Evolutionary conservation across 2,329 filamentous ascomycete species (phyloP), one percentile per base, ranked within the genome.

Genomic region (Aspergillus vadensis): DNA sequence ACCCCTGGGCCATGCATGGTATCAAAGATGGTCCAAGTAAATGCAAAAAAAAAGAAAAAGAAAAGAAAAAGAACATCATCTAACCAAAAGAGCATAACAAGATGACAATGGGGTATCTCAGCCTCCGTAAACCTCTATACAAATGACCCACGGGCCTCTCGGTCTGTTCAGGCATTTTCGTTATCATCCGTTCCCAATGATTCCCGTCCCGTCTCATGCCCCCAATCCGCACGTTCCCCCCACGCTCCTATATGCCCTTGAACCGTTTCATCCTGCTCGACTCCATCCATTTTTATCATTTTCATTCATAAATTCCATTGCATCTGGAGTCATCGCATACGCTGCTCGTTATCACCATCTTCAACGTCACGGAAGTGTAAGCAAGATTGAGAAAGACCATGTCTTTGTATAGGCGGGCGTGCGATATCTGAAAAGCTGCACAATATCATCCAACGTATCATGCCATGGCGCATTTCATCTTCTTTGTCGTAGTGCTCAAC

Each of bases 51-150:
- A 15, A 21, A n/a, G 21, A 27, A 53, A 53, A 36, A 25, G 23
- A 25, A 25, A 25, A 23, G 21, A 23, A 23, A 27, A 27, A 36
- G 25, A 32, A 39, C 3, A 53, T 41, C 47, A 50, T 64, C 53
- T 63, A 61, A 36, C 51, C 60, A 62, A 58, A 47, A 36, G 62
- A 60, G 55, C 47, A 60, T 21, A 56, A 51, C 60, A 30, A 43
- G 52, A 55, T 55, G 53, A 59, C 58, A 52, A 63, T 55, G 60
- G 62, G 63, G 60, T 63, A 63, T 64, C 63, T 64, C 60, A 58
- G 61, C 60, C 55, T 58, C 60, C 44, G 52, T 49, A 55, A 52
- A 38, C 51, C 48, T 59, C 54, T 63, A 61, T 63, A 61, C 51
- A 58, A 54, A 38, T n/a, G 14, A 39, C 21, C 52, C 52, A 27